Evolutionary conservation across 441 rosid genomes (phyloP).

Genomic region (Croton laevigatus): DNA sequence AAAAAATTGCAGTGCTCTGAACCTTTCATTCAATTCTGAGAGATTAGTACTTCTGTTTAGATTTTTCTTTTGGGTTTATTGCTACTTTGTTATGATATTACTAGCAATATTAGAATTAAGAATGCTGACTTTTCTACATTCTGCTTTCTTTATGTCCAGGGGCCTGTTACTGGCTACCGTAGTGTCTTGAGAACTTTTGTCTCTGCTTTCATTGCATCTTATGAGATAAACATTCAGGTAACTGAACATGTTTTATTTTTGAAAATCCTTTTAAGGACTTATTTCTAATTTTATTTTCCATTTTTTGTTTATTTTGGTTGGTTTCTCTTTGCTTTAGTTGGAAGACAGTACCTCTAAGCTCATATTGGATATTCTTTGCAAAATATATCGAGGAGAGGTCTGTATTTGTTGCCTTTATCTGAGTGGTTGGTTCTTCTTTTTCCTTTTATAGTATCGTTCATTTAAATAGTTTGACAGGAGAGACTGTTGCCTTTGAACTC

Average conservation of each 20-base stretch:
- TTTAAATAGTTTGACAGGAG: conserved; percentile 22
- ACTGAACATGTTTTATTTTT: conserved; percentile 14
- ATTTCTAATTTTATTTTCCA: neutral
- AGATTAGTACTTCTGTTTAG: neutral
- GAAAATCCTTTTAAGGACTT: conserved; percentile 12
- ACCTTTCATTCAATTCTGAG: conserved; percentile 1
- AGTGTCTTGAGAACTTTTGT: conserved; percentile 86
- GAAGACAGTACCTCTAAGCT: conserved; percentile 64
- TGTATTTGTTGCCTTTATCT: conserved; percentile 26
- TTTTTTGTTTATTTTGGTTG: conserved; percentile 16
- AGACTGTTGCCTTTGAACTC: conserved; percentile 23
- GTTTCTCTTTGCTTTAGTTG: conserved; percentile 50
- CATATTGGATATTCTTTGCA: conserved; percentile 89
- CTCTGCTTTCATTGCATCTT: conserved; percentile 99
- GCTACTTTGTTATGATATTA: conserved; percentile 6
- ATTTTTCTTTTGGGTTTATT: neutral
- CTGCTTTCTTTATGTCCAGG: conserved; percentile 40
- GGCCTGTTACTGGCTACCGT: conserved; percentile 73
- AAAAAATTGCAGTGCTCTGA: neutral
- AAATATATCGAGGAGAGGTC: conserved; percentile 93
- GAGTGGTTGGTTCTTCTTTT: conserved; percentile 14
- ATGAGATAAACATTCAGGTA: conserved; percentile 92
- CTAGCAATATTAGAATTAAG: neutral
- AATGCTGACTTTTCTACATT: conserved; percentile 5
- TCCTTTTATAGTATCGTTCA: conserved; percentile 2